phyloP scores from a whole-genome alignment of 192 early-diverging fungal species.

The Podila clonocystis region DNA sequence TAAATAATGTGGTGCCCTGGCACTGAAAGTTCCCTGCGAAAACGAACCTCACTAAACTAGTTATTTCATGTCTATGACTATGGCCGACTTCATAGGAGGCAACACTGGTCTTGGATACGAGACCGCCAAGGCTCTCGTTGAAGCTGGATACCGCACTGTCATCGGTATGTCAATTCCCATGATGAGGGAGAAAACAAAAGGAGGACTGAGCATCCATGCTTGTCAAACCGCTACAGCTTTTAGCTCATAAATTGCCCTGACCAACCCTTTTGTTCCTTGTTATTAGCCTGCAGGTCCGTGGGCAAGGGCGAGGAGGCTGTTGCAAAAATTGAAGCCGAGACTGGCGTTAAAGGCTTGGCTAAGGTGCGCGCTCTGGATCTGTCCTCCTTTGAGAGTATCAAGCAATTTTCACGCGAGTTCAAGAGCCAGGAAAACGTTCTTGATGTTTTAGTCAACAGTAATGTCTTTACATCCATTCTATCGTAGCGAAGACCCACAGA shows the following conservation, averaged over 20 bases:
- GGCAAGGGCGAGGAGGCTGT: constrained; percentile 31
- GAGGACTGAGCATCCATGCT: too few relatives aligned
- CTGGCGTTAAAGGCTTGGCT: constrained; percentile 17
- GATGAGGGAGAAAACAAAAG: not conserved
- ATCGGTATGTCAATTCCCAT: constrained; percentile 31
- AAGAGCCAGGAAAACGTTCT: constrained; percentile 1
- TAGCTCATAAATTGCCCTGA: too few relatives aligned
- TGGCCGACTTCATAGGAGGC: constrained; percentile 48
- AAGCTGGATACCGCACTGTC: constrained; percentile 60
- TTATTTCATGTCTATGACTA: not conserved
- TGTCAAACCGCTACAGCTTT: too few relatives aligned
- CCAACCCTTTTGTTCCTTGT: not conserved
- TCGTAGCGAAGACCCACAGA: not conserved
- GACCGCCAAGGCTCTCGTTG: constrained; percentile 64
- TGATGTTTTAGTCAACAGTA: constrained; percentile 47
- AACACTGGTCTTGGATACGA: constrained; percentile 70
- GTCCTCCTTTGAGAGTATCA: constrained; percentile 58
- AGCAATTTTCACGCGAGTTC: constrained; percentile 51
- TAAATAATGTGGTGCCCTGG: not conserved
- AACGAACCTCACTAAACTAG: not conserved
- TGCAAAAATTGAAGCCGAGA: constrained; percentile 41
- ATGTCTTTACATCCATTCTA: not conserved
- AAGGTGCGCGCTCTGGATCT: constrained; percentile 51
- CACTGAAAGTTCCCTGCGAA: not conserved
- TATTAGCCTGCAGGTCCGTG: constrained; percentile 35